Base-by-base conservation (phyloP, 495 filamentous ascomycete genomes). In the Podospora appendiculata region DNA sequence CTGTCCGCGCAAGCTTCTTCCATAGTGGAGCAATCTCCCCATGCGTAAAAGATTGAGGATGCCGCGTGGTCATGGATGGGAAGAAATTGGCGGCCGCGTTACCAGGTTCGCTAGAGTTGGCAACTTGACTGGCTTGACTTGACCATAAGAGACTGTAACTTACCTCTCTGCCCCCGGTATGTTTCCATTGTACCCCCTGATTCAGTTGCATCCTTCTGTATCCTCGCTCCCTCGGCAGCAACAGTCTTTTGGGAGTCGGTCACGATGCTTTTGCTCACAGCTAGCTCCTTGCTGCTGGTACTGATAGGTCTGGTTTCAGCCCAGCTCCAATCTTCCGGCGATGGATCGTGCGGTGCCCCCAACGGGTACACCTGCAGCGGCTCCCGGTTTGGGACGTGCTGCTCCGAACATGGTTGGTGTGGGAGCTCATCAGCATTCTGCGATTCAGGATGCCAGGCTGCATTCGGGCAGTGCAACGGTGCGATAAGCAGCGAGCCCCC, bases 371-470 rank as follows among this genome's bases (percentile, higher is more conserved):
- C 38, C 11, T 40, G 38, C 38, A 11, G 2, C 11, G 38, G 38
- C 38, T 40, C 38, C 38, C 11, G n/a, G 38, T 40, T 11, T 14
- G 38, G 38, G 38, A 40, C 11, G 10, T 40, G 38, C 38, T 40
- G 38, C n/a, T 40, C 38, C 11, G 38, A 11, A 3, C 10, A 40
- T 14, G 38, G 38, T 3, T 40, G 38, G 38, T 40, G 38, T 14
- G 38, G 38, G 3, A 40, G n/a, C 38, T 11, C 38, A 40, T 14
- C n/a, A 11, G 38, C 2, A 1, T 14, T 11, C 38, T 40, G 38
- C 38, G 38, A 14, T 8, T 11, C 51, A 9, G 67, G 67, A n/a
- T 71, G 69, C 38, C 68, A 69, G 51, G 12, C 58, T 6, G 51
- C 35, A 18, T 70, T 52, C 19, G 69, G 67, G 8, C 60, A 55